A percentile compares a stretch with the other conserved stretches of the same genome.
These are phyloP conservation scores for Lichina pygmaea DNA, from an alignment of 495 filamentous ascomycete genomes.

Conservation along the genomic window DNA sequence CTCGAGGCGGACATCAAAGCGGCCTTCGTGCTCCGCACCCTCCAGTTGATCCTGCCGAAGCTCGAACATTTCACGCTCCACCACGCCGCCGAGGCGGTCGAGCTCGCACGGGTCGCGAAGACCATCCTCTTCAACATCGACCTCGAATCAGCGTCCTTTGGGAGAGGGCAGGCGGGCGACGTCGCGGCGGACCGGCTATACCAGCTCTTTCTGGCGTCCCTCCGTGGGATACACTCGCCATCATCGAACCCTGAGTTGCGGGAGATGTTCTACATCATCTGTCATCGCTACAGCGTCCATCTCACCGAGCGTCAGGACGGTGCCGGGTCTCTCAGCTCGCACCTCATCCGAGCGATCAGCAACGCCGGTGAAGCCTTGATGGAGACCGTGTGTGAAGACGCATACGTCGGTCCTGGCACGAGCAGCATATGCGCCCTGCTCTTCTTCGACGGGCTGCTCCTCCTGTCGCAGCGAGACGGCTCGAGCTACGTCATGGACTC, in stretches of 20 bases:
- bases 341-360: constrained; percentile 50
- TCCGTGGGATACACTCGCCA: constrained; percentile 47
- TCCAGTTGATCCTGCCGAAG: constrained; percentile 67
- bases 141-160: constrained; percentile 19
- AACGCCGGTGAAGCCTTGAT: constrained; percentile 50
- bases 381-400: constrained; percentile 80
- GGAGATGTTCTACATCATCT: constrained; percentile 66
- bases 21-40: constrained; percentile 52
- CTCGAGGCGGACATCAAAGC: constrained; percentile 38
- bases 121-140: constrained; percentile 49
- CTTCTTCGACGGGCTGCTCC: constrained; percentile 41
- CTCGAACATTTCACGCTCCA: constrained; percentile 44
- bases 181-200: constrained; percentile 69
- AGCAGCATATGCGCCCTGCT: constrained; percentile 67
- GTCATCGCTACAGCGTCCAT: constrained; percentile 54
- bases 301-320: constrained; percentile 26
- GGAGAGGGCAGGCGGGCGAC: constrained; percentile 28
- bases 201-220: constrained; percentile 64
- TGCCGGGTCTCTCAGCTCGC: constrained; percentile 21
- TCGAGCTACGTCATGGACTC: constrained; percentile 46
- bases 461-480: constrained; percentile 33
- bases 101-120: constrained; percentile 53
- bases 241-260: constrained; percentile 41
- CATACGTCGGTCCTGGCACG: constrained; percentile 51
- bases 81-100: constrained; percentile 33